These are phyloP conservation scores for Aphanoascus verrucosus DNA, from an alignment of 2,329 filamentous ascomycete genomes.

Conservation along the genomic window DNA sequence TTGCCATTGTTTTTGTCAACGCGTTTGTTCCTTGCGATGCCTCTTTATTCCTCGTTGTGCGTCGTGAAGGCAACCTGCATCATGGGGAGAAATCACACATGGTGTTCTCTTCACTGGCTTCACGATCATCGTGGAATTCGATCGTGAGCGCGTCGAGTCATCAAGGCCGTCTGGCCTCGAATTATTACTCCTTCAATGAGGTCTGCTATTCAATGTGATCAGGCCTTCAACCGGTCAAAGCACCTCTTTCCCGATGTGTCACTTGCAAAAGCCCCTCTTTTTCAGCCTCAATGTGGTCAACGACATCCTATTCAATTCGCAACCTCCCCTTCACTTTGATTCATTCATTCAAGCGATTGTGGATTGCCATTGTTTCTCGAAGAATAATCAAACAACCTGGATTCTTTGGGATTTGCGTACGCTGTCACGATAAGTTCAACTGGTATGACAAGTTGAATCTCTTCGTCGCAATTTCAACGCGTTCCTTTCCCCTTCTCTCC, in stretches of 20 bases:
- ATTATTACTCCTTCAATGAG: neutral
- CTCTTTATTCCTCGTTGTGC: neutral
- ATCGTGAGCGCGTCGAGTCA: neutral
- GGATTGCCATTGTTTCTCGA: neutral
- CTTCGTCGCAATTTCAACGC: too few relatives aligned
- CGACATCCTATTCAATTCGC: neutral
- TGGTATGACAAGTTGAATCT: neutral
- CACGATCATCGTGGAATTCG: neutral
- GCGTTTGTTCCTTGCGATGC: neutral
- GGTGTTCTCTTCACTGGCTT: neutral
- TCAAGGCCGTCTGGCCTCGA: neutral
- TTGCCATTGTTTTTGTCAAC: neutral
- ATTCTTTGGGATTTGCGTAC: neutral
- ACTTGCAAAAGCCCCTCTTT: neutral
- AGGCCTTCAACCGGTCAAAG: neutral
- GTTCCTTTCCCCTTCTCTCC: too few relatives aligned
- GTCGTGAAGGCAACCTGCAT: neutral
- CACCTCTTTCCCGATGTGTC: neutral
- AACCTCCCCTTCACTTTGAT: neutral
- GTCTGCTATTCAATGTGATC: neutral
- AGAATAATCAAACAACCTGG: neutral
- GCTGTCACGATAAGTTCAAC: neutral
- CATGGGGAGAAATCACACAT: slow-evolving; percentile 1
- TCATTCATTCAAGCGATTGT: neutral
- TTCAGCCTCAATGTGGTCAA: neutral